Conservation (phyloP, 2,329 filamentous ascomycete species). For the Phaeophleospora eucalypticola region DNA sequence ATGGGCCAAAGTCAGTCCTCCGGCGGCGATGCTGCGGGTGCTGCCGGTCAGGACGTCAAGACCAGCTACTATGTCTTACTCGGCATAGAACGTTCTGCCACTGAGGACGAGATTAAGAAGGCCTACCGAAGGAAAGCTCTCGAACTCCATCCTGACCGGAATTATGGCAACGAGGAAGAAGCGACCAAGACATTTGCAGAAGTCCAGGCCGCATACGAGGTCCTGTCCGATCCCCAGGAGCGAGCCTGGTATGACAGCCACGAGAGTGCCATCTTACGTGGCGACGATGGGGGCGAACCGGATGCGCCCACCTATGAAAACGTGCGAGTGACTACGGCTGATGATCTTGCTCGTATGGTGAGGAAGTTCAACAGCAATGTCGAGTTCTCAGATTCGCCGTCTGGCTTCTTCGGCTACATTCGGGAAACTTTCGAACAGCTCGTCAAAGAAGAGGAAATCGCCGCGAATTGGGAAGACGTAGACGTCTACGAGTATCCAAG, state of each 20-base stretch:
- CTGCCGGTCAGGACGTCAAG: conserved; percentile 46
- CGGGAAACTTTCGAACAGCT: conserved; percentile 74
- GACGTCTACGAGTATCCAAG: conserved; percentile 67
- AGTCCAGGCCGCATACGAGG: conserved; percentile 86
- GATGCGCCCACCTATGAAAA: conserved; percentile 63
- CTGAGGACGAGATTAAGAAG: conserved; percentile 90
- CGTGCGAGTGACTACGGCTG: conserved; percentile 70
- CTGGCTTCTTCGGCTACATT: conserved; percentile 80
- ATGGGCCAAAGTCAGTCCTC: conserved; percentile 49
- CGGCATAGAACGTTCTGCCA: conserved; percentile 65
- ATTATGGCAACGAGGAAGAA: conserved; percentile 77
- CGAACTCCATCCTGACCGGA: conserved; percentile 91
- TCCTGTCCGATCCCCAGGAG: conserved; percentile 94
- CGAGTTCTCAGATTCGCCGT: conserved; percentile 73
- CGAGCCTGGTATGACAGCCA: conserved; percentile 98
- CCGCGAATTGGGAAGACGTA: conserved; percentile 63
- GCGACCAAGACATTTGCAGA: conserved; percentile 86
- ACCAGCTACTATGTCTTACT: conserved; percentile 85
- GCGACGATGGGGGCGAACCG: conserved; percentile 51
- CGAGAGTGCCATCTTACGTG: conserved; percentile 74
- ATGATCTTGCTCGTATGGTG: conserved; percentile 74
- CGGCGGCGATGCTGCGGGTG: conserved; percentile 23
- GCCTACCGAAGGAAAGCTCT: conserved; percentile 88
- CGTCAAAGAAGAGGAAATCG: conserved; percentile 72
- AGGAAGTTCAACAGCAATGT: conserved; percentile 73